Percentiles rank a stretch among this genome's conserved stretches.
These are phyloP conservation scores for Microstroma glucosiphilum DNA, from an alignment of 1,284 basidiomycete species.

Conservation along the genomic window DNA sequence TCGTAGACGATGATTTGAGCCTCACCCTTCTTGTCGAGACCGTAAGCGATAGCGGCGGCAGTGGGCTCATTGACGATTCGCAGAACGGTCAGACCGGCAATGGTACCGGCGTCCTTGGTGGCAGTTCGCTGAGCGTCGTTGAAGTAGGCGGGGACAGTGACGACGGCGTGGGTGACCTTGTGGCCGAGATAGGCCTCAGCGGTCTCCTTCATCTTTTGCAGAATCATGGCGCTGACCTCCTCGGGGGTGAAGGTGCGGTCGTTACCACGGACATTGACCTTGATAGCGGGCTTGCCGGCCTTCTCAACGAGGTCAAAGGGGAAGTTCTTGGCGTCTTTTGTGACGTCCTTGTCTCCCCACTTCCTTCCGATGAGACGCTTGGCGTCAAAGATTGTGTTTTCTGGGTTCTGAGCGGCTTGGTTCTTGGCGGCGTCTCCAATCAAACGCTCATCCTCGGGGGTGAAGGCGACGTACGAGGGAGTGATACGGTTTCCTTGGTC, in stretches of 20 bases:
- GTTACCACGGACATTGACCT: slow-evolving; percentile 42
- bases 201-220: slow-evolving; percentile 98
- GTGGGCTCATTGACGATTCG: slow-evolving; percentile 99
- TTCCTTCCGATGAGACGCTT: slow-evolving; percentile 79
- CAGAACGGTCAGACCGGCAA: slow-evolving; percentile 89
- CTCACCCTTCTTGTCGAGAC: slow-evolving; percentile 90
- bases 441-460: slow-evolving; percentile 63
- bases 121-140: slow-evolving; percentile 98
- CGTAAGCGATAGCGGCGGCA: slow-evolving; percentile 89
- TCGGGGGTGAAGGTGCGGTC: slow-evolving; percentile 59
- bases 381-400: slow-evolving; percentile 94
- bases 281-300: slow-evolving; percentile 49
- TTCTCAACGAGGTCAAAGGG: slow-evolving; percentile 55
- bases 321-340: slow-evolving; percentile 50
- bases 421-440: slow-evolving; percentile 61
- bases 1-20: slow-evolving; percentile 97
- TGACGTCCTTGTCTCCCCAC: slow-evolving; percentile 56
- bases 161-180: slow-evolving; percentile 90
- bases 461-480: slow-evolving; percentile 51
- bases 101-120: slow-evolving; percentile 95
- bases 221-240: slow-evolving; percentile 88
- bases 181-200: slow-evolving; percentile 95
- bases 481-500: slow-evolving; percentile 55
- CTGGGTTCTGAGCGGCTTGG: slow-evolving; percentile 67
- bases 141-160: slow-evolving; percentile 87